These are phyloP conservation scores for Sugiyamaella smithiae DNA, from an alignment of 805 yeast species.

Conservation along the genomic window DNA sequence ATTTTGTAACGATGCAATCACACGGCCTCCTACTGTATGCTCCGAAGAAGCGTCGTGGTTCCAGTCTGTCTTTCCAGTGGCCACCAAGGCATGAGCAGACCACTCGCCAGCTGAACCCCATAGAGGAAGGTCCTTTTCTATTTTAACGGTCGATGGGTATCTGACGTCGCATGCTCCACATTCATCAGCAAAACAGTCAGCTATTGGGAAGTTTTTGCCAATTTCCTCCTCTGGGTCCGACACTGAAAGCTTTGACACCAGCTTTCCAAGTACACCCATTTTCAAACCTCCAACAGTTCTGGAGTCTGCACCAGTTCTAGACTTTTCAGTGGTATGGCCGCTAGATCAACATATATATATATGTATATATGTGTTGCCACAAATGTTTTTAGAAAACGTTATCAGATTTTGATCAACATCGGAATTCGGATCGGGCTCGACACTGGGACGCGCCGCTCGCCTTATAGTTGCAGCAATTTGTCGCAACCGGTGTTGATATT, in stretches of 20 bases:
- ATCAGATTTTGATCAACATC: no score
- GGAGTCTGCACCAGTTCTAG: not conserved
- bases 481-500: no score
- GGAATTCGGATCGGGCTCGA: no score
- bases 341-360: no score
- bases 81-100: slow-evolving; percentile 69
- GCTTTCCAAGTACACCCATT: slow-evolving; percentile 17
- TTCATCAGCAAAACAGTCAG: slow-evolving; percentile 47
- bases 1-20: not conserved
- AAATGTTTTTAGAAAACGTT: no score
- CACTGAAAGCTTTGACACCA: slow-evolving; percentile 5
- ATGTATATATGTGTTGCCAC: no score
- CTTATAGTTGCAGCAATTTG: no score
- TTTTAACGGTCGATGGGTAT: slow-evolving; percentile 50
- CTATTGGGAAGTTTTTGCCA: slow-evolving; percentile 40
- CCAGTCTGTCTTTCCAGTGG: slow-evolving; percentile 89
- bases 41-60: slow-evolving; percentile 62
- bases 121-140: slow-evolving; percentile 45
- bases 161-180: slow-evolving; percentile 55
- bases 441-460: no score
- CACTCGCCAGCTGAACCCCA: slow-evolving; percentile 72
- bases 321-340: no score
- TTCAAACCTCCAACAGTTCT: no score
- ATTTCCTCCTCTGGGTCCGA: slow-evolving; percentile 32
- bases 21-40: slow-evolving; percentile 13